phyloP scores from a whole-genome alignment of 2,329 filamentous ascomycete genomes.

The Exophiala spinifera region DNA sequence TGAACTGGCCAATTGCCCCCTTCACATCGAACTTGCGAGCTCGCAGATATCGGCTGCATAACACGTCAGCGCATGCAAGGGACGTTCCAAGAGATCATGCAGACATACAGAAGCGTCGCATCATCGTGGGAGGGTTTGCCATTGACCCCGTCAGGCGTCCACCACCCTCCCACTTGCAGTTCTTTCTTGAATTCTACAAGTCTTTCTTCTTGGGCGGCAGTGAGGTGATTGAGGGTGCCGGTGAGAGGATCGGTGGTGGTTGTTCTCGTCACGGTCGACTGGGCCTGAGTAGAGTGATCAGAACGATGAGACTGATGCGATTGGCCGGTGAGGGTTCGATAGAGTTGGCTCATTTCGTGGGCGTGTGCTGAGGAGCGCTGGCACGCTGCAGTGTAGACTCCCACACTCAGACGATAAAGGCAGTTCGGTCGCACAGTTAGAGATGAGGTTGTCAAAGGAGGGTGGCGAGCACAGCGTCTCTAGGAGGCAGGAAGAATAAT shows the following conservation, averaged over 20 bases:
- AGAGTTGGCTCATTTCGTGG: slow-evolving; percentile 22
- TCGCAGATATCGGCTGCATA: slow-evolving; percentile 72
- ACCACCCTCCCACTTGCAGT: slow-evolving; percentile 60
- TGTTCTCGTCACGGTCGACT: slow-evolving; percentile 20
- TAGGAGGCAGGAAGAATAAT: too few relatives aligned
- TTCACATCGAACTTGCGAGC: slow-evolving; percentile 75
- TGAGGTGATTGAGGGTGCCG: slow-evolving; percentile 80
- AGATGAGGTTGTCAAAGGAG: too few relatives aligned
- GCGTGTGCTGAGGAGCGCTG: too few relatives aligned
- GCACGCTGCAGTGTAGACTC: too few relatives aligned
- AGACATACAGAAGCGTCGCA: slow-evolving; percentile 46
- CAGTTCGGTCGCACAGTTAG: too few relatives aligned
- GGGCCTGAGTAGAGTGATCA: slow-evolving; percentile 16
- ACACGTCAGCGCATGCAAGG: slow-evolving; percentile 14
- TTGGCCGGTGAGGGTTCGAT: slow-evolving; percentile 29
- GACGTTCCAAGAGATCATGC: not conserved
- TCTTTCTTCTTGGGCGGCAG: slow-evolving; percentile 62
- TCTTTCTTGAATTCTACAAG: slow-evolving; percentile 70
- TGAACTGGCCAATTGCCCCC: slow-evolving; percentile 80
- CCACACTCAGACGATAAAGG: too few relatives aligned
- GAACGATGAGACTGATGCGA: slow-evolving; percentile 29
- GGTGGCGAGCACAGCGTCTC: too few relatives aligned
- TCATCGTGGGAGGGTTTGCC: slow-evolving; percentile 46
- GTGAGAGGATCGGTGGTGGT: slow-evolving; percentile 30
- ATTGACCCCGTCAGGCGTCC: slow-evolving; percentile 36